Evolutionary conservation across 2,329 filamentous ascomycete genomes (phyloP).

Genomic region (Curvularia sp.): DNA sequence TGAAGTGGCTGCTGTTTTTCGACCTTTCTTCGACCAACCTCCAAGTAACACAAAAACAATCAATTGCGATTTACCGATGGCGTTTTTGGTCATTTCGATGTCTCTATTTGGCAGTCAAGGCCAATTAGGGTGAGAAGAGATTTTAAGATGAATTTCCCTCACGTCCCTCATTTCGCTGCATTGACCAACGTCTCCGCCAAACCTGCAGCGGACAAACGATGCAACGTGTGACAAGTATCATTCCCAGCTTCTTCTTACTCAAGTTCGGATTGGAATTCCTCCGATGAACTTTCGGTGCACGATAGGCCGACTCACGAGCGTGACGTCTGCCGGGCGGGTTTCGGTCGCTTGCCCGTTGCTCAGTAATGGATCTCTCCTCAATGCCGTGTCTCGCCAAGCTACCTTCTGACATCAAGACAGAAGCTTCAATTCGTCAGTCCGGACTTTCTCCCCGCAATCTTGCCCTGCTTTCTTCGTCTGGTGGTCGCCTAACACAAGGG

Average conservation of each 20-base stretch:
- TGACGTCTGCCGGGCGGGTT: not conserved
- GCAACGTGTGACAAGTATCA: too few species aligned
- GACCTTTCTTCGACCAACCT: too few species aligned
- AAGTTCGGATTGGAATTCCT: not conserved
- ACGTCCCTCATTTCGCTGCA: not conserved
- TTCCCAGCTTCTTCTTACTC: too few species aligned
- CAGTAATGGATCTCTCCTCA: not conserved
- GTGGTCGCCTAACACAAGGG: conserved; percentile 7
- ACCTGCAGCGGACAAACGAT: not conserved
- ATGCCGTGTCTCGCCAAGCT: not conserved
- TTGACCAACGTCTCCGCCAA: not conserved
- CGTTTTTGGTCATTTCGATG: too few species aligned
- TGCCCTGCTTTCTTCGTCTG: not conserved
- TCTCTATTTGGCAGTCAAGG: not conserved
- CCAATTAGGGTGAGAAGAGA: not conserved
- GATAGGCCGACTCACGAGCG: not conserved
- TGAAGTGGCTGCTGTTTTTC: too few species aligned
- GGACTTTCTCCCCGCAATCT: not conserved
- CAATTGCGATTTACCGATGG: too few species aligned
- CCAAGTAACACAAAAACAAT: too few species aligned
- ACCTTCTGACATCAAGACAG: not conserved
- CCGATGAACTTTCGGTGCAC: not conserved
- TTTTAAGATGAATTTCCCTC: not conserved
- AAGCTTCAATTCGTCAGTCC: conserved; percentile 5
- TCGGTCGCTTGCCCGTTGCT: not conserved